Conservation (phyloP, 1,284 basidiomycete species). For the Microstroma glucosiphilum region DNA sequence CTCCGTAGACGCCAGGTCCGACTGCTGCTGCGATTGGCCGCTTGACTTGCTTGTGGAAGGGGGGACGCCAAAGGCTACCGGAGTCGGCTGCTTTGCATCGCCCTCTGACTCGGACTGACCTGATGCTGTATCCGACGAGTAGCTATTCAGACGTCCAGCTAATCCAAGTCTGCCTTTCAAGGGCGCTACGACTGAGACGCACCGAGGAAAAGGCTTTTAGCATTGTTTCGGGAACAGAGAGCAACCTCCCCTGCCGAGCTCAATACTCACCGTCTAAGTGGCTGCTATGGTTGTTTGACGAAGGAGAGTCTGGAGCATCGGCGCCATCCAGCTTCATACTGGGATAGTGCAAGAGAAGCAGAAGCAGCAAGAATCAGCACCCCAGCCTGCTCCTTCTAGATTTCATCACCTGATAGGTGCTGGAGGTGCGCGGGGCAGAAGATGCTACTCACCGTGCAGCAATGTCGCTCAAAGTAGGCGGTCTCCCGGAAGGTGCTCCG, state of each 20-base stretch:
- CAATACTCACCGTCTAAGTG: slow-evolving; percentile 4
- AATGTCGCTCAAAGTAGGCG: slow-evolving; percentile 34
- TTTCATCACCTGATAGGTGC: too few species aligned
- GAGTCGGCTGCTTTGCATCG: too few species aligned
- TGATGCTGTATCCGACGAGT: slow-evolving; percentile 5
- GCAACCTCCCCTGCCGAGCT: too few species aligned
- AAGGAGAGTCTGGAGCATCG: slow-evolving; percentile 7
- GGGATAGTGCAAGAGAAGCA: slow-evolving; percentile 7
- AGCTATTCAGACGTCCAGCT: slow-evolving; percentile 22
- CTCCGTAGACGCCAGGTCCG: not conserved
- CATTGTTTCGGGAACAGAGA: not conserved
- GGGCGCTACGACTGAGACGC: not conserved
- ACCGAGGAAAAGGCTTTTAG: not conserved
- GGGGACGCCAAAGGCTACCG: not conserved
- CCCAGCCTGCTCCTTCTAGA: too few species aligned
- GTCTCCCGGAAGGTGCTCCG: slow-evolving; percentile 7
- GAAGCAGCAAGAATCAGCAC: not conserved
- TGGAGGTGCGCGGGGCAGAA: too few species aligned
- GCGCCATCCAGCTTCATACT: slow-evolving; percentile 16
- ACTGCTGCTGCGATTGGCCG: not conserved
- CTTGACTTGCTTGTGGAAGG: not conserved
- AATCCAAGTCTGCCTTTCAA: slow-evolving; percentile 20
- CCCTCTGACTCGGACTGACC: too few species aligned
- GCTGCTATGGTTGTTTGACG: slow-evolving; percentile 14
- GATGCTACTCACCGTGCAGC: slow-evolving; percentile 18